Evolutionary conservation across 2,329 filamentous ascomycete species (phyloP), one percentile per base, ranked within the genome.

Genomic region (Colletotrichum sp.): DNA sequence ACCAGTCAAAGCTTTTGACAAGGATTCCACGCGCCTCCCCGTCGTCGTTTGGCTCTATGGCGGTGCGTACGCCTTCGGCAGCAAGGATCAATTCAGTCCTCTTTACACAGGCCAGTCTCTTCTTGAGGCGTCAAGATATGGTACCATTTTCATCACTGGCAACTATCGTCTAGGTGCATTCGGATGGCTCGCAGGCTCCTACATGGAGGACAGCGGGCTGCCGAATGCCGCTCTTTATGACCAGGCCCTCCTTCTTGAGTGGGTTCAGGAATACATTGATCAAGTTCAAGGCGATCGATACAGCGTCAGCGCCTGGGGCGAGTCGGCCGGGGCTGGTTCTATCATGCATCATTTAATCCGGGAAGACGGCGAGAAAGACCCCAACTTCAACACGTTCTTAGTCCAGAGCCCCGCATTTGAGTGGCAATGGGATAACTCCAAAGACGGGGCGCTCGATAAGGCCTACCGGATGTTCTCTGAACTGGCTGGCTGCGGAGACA

Each of bases 81-180:
- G 79, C 78, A 88, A 88, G 77, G 83, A 85, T 69, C 77, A 81
- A 13, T 78, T 82, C 21, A 79, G 82, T 60, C 82, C 82, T 2
- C 82, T 86, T 26, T 86, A 87, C 70, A 81, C 85, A 36, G 86
- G 86, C 30, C 81, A 79, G 2, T 83, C 83, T 2, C 76, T 87
- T 8, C 79, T 87, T 10, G 78, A 79, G 21, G 80, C 82, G 48
- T 81, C 84, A 1, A 78, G 80, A 15, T 84, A 86, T 66, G 81
- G 85, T 60, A 80, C 87, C 60, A 88, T 90, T 21, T 88, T 87
- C 64, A 84, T 89, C 6, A 79, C 85, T 3, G 85, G 85, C 63
- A 90, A 90, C 80, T 90, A 90, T 77, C 83, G 88, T 18, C 79
- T 88, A 4, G 87, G 87, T 16, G 85, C 87, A 1, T 89, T 85